Evolutionary conservation across 192 early-diverging fungal genomes (phyloP).

Genomic region (Radiomyces spectabilis): DNA sequence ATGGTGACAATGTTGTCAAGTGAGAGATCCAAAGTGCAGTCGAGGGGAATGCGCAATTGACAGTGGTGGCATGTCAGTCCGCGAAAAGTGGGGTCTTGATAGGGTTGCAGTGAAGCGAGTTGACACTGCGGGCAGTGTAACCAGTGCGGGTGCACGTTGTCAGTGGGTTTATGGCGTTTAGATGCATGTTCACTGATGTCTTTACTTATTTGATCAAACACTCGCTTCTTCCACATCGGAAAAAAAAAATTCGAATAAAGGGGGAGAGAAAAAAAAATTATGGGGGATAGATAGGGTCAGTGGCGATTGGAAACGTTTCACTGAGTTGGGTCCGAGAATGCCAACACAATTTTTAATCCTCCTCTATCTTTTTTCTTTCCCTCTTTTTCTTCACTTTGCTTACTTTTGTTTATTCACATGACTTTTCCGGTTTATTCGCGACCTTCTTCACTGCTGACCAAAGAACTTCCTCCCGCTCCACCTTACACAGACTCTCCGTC

Average conservation of each 20-base stretch:
- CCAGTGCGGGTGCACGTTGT: no score
- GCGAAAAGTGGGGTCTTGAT: not conserved
- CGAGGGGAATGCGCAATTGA: not conserved
- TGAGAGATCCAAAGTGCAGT: not conserved
- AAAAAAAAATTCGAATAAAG: no score
- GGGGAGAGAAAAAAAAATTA: not conserved
- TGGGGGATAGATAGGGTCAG: no score
- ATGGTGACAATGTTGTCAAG: not conserved
- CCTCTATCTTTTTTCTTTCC: not conserved
- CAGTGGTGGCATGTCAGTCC: not conserved
- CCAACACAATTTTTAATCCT: not conserved
- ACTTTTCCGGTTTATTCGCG: not conserved
- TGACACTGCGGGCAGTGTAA: no score
- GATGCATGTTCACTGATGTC: not conserved
- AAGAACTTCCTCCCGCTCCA: not conserved
- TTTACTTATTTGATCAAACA: not conserved
- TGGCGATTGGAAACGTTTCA: no score
- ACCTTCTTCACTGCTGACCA: not conserved
- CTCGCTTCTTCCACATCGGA: slow-evolving; percentile 4
- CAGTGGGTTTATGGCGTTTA: not conserved
- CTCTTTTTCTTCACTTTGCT: not conserved
- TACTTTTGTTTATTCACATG: no score
- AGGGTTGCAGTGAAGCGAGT: not conserved
- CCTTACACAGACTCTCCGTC: not conserved
- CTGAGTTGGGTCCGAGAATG: no score